phyloP scores from a whole-genome alignment of 345 rosid genomes.

The Dipteronia sinensis region DNA sequence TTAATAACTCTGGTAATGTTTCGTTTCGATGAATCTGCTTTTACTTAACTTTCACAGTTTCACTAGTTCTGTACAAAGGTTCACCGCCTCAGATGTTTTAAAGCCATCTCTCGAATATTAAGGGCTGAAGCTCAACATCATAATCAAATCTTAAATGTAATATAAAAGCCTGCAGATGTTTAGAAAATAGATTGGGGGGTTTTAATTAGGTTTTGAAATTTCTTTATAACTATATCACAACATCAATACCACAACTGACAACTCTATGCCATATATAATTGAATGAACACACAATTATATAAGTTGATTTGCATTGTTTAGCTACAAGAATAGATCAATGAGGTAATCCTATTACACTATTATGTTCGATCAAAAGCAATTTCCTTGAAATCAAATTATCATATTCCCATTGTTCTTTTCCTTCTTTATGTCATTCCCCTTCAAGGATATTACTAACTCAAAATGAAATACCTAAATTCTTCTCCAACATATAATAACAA shows the following conservation, averaged over 20 bases:
- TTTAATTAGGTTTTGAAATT: not conserved
- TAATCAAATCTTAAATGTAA: not conserved
- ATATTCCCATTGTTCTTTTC: not conserved
- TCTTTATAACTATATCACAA: not conserved
- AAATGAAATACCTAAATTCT: not conserved
- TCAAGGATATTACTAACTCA: not conserved
- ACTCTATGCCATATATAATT: not conserved
- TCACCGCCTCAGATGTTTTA: not conserved
- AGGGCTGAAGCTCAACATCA: not conserved
- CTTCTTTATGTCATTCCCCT: not conserved
- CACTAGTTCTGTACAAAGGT: not conserved
- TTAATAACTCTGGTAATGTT: too few species aligned
- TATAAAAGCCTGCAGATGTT: not conserved
- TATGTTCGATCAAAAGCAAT: not conserved
- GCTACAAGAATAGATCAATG: not conserved
- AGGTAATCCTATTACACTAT: not conserved
- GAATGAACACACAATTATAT: not conserved
- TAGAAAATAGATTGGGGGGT: not conserved
- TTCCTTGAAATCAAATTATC: conserved; percentile 7
- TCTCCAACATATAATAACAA: not conserved
- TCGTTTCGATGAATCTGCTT: too few species aligned
- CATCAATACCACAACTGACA: not conserved
- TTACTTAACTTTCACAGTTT: too few species aligned
- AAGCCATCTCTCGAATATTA: not conserved
- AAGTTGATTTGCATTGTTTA: not conserved